Evolutionary conservation across 352 stramenopile genomes (phyloP).

Genomic region (Globisporangium recalcitrans): DNA sequence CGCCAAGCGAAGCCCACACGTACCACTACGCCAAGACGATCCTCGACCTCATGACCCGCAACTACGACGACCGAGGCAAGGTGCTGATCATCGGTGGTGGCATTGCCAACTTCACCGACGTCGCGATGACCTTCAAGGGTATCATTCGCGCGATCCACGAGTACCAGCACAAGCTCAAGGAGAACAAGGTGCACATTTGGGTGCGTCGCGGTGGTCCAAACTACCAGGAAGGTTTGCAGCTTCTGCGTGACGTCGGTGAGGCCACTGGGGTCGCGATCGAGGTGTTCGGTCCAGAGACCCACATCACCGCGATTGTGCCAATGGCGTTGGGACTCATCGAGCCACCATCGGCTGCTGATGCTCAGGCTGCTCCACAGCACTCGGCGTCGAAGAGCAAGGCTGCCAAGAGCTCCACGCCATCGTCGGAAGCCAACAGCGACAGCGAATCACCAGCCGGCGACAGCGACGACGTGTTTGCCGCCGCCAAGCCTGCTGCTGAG

Average conservation of each 20-base stretch:
- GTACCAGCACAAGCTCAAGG: constrained; percentile 89
- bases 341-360: constrained; percentile 26
- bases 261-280: constrained; percentile 90
- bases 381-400: constrained; percentile 21
- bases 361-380: constrained; percentile 19
- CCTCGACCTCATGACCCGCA: constrained; percentile 93
- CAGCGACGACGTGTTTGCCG: constrained; percentile 20
- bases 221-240: constrained; percentile 93
- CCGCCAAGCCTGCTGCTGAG: constrained; percentile 24
- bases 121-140: constrained; percentile 95
- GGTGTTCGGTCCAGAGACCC: constrained; percentile 94
- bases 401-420: constrained; percentile 3
- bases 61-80: constrained; percentile 89
- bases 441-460: constrained; percentile 18
- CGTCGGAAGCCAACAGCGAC: constrained; percentile 28
- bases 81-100: constrained; percentile 96
- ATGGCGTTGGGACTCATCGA: constrained; percentile 90
- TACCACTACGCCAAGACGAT: constrained; percentile 97
- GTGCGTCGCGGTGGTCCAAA: constrained; percentile 94
- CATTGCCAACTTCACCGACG: constrained; percentile 98
- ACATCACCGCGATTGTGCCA: constrained; percentile 93
- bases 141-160: constrained; percentile 94
- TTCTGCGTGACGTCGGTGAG: constrained; percentile 90
- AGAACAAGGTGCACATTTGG: constrained; percentile 91
- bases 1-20: constrained; percentile 94